Base-by-base conservation (phyloP, 108 stramenopile species). In the Pseudonitzschia delicatissima region DNA sequence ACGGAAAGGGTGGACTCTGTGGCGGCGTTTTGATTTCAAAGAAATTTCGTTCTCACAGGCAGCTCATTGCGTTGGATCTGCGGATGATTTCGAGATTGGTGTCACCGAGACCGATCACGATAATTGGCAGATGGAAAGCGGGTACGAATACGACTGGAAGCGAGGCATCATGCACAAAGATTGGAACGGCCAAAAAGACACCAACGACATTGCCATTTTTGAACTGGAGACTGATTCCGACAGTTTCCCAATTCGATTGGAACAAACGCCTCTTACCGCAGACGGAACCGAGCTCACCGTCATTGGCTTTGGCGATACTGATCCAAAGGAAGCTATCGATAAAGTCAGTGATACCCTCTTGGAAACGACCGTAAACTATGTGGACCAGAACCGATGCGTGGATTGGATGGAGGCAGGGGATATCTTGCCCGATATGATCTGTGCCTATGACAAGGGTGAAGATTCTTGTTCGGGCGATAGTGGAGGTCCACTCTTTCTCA, bases 251-350 rank as follows among this genome's bases (percentile, higher is more conserved):
- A 26, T 61, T 6, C 28, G 32, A 42, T 42, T 61, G 37, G 34
- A 42, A 7, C 36, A 4, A 26, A 36, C 4, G 0, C 20, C 17
- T 13, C n/a, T 61, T 5, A 35, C 20, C 11, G 26, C 18, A 7
- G 37, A 6, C 2, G 60, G 60, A 61, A 29, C 28, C 13, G 39
- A 20, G 9, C 26, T 88, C 40, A 72, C 67, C 3, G 71, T 76
- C 1, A 62, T 86, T 47, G 88, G 88, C 0, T 90, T 77, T 74
- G 88, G 88, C 13, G 82, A 76, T 51, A 33, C 27, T 6, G 32
- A 55, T 17, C 53, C 53, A 23, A 29, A 31, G 6, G 53, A 55
- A 28, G 32, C 28, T 17, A 29, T 33, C 0, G 40, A 35, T 15
- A 6, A 11, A 6, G 20, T 37, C 13, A 73, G 76, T 34, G 11